These are phyloP conservation scores for Lentinula sp. DNA, from an alignment of 768 basidiomycete species.

Conservation along the genomic window DNA sequence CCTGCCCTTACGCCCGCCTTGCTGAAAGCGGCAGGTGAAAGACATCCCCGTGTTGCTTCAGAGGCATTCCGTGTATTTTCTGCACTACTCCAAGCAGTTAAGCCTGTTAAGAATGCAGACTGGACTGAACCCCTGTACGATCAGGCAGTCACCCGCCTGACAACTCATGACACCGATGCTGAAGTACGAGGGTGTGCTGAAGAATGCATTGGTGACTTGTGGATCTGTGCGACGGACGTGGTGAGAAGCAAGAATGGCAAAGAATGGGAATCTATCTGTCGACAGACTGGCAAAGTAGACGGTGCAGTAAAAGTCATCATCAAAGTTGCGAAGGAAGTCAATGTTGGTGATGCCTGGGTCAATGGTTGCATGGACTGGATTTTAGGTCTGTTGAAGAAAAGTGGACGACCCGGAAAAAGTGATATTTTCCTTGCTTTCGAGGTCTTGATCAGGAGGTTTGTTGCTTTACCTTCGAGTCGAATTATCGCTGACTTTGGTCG, in stretches of 20 bases:
- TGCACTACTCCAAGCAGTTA: slow-evolving; percentile 68
- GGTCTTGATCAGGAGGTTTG: slow-evolving; percentile 62
- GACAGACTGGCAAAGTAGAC: slow-evolving; percentile 63
- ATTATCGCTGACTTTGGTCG: not conserved
- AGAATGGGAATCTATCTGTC: slow-evolving; percentile 80
- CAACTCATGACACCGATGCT: slow-evolving; percentile 81
- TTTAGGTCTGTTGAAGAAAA: slow-evolving; percentile 68
- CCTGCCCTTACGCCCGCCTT: slow-evolving; percentile 67
- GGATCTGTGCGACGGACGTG: slow-evolving; percentile 79
- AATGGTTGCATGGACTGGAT: slow-evolving; percentile 76
- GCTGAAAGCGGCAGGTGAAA: slow-evolving; percentile 68
- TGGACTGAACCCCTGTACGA: slow-evolving; percentile 75
- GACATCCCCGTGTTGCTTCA: slow-evolving; percentile 83
- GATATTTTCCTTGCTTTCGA: slow-evolving; percentile 78
- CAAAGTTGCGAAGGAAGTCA: slow-evolving; percentile 73
- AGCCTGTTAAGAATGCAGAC: slow-evolving; percentile 56
- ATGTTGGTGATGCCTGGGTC: slow-evolving; percentile 73
- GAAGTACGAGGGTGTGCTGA: slow-evolving; percentile 85
- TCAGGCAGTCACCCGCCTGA: slow-evolving; percentile 65
- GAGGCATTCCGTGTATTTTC: slow-evolving; percentile 88
- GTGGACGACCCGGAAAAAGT: slow-evolving; percentile 69
- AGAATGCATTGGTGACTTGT: slow-evolving; percentile 77
- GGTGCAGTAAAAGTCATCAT: slow-evolving; percentile 78
- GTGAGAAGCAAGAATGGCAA: slow-evolving; percentile 56
- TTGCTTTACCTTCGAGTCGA: not conserved